Evolutionary conservation across 805 yeast genomes (phyloP).

Genomic region (Sugiyamaella americana): DNA sequence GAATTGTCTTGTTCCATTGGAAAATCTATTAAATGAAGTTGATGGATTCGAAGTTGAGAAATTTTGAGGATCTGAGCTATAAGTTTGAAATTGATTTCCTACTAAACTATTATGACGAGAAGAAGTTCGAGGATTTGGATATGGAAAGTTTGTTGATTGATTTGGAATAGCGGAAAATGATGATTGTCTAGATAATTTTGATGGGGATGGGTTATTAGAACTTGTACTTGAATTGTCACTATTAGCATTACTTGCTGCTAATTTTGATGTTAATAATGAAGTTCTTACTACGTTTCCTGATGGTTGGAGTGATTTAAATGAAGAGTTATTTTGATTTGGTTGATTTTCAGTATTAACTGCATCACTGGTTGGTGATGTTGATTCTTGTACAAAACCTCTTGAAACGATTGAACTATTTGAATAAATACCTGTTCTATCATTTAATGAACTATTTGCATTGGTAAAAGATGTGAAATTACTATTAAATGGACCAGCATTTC

Average conservation of each 20-base stretch:
- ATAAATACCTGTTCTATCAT: not conserved
- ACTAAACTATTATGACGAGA: constrained; percentile 9
- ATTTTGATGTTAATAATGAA: constrained; percentile 32
- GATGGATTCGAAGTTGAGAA: constrained; percentile 9
- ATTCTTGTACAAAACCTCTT: constrained; percentile 5
- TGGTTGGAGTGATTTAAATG: constrained; percentile 1
- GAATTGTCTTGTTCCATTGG: constrained; percentile 15
- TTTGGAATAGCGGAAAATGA: constrained; percentile 4
- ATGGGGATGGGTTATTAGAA: not conserved
- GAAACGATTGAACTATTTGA: constrained; percentile 3
- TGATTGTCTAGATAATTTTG: not conserved
- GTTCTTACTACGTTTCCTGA: constrained; percentile 11
- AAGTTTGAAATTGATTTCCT: constrained; percentile 22
- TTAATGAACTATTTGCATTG: constrained; percentile 6
- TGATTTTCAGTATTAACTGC: not conserved
- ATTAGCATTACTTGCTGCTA: constrained; percentile 22
- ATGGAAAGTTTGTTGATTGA: constrained; percentile 10
- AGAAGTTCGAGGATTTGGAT: constrained; percentile 13
- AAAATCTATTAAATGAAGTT: not conserved
- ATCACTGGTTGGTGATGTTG: not conserved
- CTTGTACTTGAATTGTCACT: constrained; percentile 1
- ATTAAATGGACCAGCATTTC: not conserved
- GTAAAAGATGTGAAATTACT: not conserved
- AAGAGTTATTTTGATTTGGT: constrained; percentile 2
- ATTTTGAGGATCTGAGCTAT: constrained; percentile 28